Evolutionary conservation across 2,329 filamentous ascomycete genomes (phyloP).

Genomic region (Fusarium dimerum): DNA sequence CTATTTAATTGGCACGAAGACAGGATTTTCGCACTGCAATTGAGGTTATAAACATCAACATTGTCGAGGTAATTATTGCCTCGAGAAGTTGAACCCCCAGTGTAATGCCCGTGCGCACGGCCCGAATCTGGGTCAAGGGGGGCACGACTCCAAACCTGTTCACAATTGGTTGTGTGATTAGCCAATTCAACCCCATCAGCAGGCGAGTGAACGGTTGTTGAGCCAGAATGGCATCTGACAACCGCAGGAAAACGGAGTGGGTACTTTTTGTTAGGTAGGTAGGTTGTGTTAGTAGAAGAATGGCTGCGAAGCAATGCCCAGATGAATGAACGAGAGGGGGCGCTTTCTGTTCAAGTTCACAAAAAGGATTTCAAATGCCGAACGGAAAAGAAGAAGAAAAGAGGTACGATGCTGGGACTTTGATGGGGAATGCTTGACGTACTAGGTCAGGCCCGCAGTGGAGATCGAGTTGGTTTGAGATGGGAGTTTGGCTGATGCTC

Average conservation of each 20-base stretch:
- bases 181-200: constrained; percentile 7
- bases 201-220: background rate
- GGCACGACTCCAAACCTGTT: background rate
- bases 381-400: background rate
- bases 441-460: background rate
- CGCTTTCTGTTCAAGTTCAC: background rate
- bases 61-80: no score
- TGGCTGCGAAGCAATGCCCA: background rate
- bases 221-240: background rate
- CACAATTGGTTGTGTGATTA: background rate
- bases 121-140: constrained; percentile 25
- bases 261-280: background rate
- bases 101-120: constrained; percentile 22
- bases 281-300: no score
- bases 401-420: background rate
- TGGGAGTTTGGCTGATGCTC: no score
- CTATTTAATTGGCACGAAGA: no score
- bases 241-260: background rate
- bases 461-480: background rate
- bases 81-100: background rate
- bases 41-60: no score
- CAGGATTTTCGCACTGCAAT: no score
- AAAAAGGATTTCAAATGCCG: constrained; percentile 10
- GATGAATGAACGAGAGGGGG: background rate
- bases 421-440: background rate